phyloP scores from a whole-genome alignment of 805 yeast species.

The Candida boleticola region DNA sequence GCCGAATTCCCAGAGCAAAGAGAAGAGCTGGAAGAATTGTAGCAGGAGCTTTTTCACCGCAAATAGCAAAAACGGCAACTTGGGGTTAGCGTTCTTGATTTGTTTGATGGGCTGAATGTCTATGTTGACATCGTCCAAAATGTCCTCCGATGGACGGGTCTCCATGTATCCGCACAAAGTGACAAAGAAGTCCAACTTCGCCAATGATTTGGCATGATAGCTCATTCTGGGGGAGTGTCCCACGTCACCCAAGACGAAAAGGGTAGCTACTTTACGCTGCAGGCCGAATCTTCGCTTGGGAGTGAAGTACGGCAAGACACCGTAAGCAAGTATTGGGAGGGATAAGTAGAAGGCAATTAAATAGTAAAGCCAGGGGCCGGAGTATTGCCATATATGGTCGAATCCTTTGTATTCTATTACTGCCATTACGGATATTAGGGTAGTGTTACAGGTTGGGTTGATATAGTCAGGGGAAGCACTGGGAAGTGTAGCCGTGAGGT shows the following conservation, averaged over 20 bases:
- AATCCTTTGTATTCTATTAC: conserved; percentile 16
- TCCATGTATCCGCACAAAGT: conserved; percentile 83
- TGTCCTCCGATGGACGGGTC: conserved; percentile 48
- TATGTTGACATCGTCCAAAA: conserved; percentile 50
- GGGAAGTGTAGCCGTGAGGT: too few species aligned
- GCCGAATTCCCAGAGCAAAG: conserved; percentile 50
- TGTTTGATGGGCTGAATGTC: conserved; percentile 49
- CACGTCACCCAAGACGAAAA: conserved; percentile 87
- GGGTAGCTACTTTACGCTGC: conserved; percentile 53
- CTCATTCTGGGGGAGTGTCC: conserved; percentile 96
- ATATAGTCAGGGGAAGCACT: neutral
- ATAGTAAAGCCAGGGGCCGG: conserved; percentile 43
- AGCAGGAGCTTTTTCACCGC: conserved; percentile 54
- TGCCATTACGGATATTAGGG: neutral
- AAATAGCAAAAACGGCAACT: conserved; percentile 56
- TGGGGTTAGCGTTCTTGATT: conserved; percentile 30
- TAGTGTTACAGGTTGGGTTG: neutral
- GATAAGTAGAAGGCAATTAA: conserved; percentile 45
- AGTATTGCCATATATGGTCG: conserved; percentile 18
- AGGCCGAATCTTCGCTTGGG: conserved; percentile 19
- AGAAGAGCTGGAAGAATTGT: conserved; percentile 51
- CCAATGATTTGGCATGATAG: conserved; percentile 81
- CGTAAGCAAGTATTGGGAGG: conserved; percentile 44
- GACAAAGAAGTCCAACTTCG: conserved; percentile 68
- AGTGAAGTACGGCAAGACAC: conserved; percentile 35